Conservation (phyloP, 176 grass and related monocot species). For the Phoenix roebelenii region DNA sequence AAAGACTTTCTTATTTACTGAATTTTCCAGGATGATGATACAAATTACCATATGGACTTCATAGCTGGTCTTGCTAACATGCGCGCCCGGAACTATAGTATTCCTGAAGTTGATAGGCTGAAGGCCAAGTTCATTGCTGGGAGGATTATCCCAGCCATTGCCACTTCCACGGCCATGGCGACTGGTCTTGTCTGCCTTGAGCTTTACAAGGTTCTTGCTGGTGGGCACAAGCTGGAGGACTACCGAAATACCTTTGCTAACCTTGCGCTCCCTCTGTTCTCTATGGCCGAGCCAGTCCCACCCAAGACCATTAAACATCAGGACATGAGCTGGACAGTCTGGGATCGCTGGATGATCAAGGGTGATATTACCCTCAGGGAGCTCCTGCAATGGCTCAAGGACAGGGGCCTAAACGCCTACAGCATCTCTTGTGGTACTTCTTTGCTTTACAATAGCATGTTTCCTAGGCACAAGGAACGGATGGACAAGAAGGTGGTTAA, state of each 20-base stretch:
- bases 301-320: conserved; percentile 60
- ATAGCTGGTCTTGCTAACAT: conserved; percentile 90
- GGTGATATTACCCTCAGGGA: conserved; percentile 59
- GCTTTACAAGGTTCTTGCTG: conserved; percentile 70
- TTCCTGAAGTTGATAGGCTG: conserved; percentile 80
- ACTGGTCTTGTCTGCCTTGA: conserved; percentile 84
- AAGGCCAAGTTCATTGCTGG: conserved; percentile 94
- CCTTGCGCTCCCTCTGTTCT: conserved; percentile 79
- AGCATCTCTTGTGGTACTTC: conserved; percentile 79
- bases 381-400: conserved; percentile 72
- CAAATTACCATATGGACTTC: conserved; percentile 90
- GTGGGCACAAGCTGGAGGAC: conserved; percentile 59
- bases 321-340: conserved; percentile 70
- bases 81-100: conserved; percentile 86
- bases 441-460: conserved; percentile 88
- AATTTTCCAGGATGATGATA: conserved; percentile 73
- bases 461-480: conserved; percentile 51
- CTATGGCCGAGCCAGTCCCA: conserved; percentile 74
- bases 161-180: conserved; percentile 70
- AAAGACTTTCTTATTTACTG: not conserved
- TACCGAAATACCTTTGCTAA: conserved; percentile 86
- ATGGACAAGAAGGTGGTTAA: conserved; percentile 47
- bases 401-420: conserved; percentile 65
- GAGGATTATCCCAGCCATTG: conserved; percentile 85
- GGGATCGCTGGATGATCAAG: conserved; percentile 74